These are phyloP conservation scores for Xylariaceae sp. DNA, from an alignment of 2,329 filamentous ascomycete genomes.

Conservation along the genomic window DNA sequence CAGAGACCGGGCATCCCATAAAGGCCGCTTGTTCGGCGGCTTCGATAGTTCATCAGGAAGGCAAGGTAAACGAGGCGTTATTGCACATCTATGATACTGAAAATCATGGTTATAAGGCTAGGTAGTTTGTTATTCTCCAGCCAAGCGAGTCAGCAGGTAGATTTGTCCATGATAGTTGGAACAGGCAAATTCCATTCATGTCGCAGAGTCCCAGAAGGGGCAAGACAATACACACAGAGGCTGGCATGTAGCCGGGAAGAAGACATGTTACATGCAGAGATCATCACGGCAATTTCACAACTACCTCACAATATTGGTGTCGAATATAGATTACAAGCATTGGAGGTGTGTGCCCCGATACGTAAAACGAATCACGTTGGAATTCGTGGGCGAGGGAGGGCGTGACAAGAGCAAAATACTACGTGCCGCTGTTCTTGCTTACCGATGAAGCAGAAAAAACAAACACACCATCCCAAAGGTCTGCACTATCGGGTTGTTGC, in stretches of 20 bases:
- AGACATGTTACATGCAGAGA: not conserved
- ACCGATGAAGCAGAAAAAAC: constrained; percentile 3
- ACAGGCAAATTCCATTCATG: no score
- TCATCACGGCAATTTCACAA: not conserved
- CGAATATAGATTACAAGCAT: not conserved
- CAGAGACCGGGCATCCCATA: no score
- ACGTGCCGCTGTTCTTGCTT: not conserved
- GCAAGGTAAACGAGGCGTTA: no score
- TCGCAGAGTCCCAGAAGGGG: not conserved
- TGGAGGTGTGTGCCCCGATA: constrained; percentile 9
- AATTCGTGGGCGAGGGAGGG: not conserved
- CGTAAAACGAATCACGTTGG: constrained; percentile 1
- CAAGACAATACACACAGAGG: not conserved
- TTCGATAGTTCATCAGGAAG: no score
- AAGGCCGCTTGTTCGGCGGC: no score
- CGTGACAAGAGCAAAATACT: not conserved
- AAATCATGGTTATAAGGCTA: no score
- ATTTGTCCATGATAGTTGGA: no score
- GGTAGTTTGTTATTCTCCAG: no score
- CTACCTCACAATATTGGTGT: not conserved
- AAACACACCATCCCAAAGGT: constrained; percentile 1
- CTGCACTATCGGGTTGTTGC: constrained; percentile 12
- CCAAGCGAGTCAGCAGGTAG: no score
- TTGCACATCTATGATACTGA: no score
- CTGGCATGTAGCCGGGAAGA: not conserved